Conservation (phyloP, 2,329 filamentous ascomycete species). For the Pseudopyrenochaeta lycopersici region DNA sequence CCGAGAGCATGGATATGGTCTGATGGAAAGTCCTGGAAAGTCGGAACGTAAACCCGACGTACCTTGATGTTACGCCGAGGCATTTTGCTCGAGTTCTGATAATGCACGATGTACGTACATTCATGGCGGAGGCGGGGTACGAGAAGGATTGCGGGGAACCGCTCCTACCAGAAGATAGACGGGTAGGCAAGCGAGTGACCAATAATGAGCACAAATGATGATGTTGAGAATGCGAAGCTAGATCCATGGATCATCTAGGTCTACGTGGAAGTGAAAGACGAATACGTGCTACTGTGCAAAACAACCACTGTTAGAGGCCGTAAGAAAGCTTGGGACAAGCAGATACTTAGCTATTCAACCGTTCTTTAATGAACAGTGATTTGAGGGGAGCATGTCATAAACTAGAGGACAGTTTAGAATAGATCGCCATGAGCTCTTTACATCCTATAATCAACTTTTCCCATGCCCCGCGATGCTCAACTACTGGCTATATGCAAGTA, state of each 20-base stretch:
- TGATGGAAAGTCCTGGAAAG: conserved; percentile 15
- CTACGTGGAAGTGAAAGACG: conserved; percentile 3
- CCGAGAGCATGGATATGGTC: conserved; percentile 2
- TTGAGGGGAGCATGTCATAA: conserved; percentile 7
- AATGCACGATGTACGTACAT: conserved; percentile 13
- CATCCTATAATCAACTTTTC: neutral
- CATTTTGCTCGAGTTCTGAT: conserved; percentile 2
- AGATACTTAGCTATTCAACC: conserved; percentile 16
- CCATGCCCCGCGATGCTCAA: neutral
- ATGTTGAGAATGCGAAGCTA: neutral
- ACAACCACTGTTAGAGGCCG: conserved; percentile 1
- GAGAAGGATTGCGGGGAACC: conserved; percentile 5
- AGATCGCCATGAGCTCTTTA: too few relatives aligned
- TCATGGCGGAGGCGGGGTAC: conserved; percentile 11
- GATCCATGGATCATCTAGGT: neutral
- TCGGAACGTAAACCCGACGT: conserved; percentile 15
- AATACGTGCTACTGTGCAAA: conserved; percentile 6
- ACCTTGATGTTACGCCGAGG: conserved; percentile 10
- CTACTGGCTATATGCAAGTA: neutral
- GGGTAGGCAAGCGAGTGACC: conserved; percentile 6
- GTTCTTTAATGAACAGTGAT: conserved; percentile 13
- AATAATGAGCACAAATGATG: conserved; percentile 7
- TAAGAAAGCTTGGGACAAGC: neutral
- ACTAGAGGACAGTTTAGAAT: too few relatives aligned
- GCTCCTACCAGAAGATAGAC: conserved; percentile 8